Evolutionary conservation across 2,329 filamentous ascomycete species (phyloP), one percentile per base, ranked within the genome.

Genomic region (Fusarium liriodendri): DNA sequence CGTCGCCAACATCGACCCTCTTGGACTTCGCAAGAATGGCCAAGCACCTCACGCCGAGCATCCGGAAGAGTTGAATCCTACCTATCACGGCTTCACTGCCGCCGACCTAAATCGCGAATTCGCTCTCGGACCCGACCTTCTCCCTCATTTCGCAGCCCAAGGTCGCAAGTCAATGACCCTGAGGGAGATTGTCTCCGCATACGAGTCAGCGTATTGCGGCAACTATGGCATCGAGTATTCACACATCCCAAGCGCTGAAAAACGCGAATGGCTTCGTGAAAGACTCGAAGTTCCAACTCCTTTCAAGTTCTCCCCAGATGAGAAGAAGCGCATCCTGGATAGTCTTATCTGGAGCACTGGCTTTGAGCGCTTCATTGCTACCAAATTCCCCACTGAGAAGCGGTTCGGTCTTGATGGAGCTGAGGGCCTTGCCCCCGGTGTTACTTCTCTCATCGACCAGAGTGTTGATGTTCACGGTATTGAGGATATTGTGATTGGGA

Each of bases 361-460:
- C 84, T 98, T 99, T 83, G 97, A 99, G 86, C 87, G 91, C 67
- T 98, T 98, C 89, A 87, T 97, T 76, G 92, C 96, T 62, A 97
- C 95, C 66, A 99, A 98, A 85, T 98, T 98, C 85, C 96, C 96
- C 83, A 98, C 98, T 84, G 97, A 98, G 87, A 98, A 98, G 90
- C 94, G 97, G 79, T 99, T 98, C 84, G 97, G 97, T 85, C 90
- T 99, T 29, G 97, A 99, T 86, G 97, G 97, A 80, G 97, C 95
- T 80, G 97, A 98, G 85, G 95, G 94, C 58, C 89, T 99, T 75
- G 97, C 98, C 64, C 96, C 97, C 18, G 97, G 97, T 83, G 98
- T 99, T 95, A 98, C 98, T 88, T 96, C 96, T 63, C 87, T 99
- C 72, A 98, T 99, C 73, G 97, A 99, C 84, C 93, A 96, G 80